Evolutionary conservation across 257 asterid genomes (phyloP).

Genomic region (Solanum appendiculatum): DNA sequence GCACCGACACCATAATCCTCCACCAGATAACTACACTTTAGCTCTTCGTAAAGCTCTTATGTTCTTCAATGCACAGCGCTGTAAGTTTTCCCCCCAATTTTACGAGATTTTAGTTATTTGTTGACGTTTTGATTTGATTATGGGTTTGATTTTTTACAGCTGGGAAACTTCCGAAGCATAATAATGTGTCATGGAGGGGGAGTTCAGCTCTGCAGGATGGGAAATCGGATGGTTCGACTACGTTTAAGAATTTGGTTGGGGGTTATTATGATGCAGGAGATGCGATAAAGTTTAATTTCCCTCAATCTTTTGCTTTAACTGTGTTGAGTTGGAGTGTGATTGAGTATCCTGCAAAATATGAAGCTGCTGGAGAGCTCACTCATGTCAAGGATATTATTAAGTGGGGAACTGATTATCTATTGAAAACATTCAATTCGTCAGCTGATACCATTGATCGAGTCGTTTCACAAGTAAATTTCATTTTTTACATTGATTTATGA

Average conservation of each 20-base stretch:
- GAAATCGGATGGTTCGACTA: conserved; percentile 29
- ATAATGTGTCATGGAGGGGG: conserved; percentile 96
- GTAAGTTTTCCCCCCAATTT: conserved; percentile 31
- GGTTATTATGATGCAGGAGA: conserved; percentile 97
- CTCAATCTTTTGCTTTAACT: conserved; percentile 83
- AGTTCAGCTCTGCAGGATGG: conserved; percentile 77
- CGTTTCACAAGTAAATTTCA: conserved; percentile 55
- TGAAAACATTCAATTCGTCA: conserved; percentile 80
- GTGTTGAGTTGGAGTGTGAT: conserved; percentile 97
- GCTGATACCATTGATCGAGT: conserved; percentile 64
- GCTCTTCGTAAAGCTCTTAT: conserved; percentile 84
- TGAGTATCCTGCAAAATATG: conserved; percentile 73
- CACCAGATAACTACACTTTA: conserved; percentile 81
- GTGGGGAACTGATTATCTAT: conserved; percentile 98
- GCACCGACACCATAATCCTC: conserved; percentile 59
- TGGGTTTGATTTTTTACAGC: conserved; percentile 35
- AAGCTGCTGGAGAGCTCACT: conserved; percentile 86
- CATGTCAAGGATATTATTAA: conserved; percentile 79
- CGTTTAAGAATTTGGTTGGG: conserved; percentile 68
- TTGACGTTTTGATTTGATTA: conserved; percentile 1
- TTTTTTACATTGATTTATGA: neutral
- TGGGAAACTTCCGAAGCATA: conserved; percentile 82
- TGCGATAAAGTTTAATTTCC: conserved; percentile 87
- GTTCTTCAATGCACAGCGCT: conserved; percentile 92
- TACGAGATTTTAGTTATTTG: neutral